phyloP scores from a whole-genome alignment of 768 basidiomycete genomes.

The Pisolithus albus region DNA sequence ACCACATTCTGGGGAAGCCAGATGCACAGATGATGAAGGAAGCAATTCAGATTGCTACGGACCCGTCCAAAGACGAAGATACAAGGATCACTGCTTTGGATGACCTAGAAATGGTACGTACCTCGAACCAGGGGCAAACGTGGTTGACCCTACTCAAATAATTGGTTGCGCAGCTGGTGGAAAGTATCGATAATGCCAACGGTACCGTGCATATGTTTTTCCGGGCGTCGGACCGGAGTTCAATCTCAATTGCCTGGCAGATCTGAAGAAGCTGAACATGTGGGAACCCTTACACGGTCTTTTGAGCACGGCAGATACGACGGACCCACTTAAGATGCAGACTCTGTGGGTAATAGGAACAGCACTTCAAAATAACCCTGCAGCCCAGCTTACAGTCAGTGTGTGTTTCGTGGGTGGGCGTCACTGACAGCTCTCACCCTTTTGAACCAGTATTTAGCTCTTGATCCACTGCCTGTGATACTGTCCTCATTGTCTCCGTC shows the following conservation, averaged over 20 bases:
- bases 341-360: slow-evolving; percentile 86
- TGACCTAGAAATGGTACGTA: slow-evolving; percentile 77
- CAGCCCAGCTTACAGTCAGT: slow-evolving; percentile 70
- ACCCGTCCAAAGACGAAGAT: slow-evolving; percentile 46
- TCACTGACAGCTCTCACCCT: slow-evolving; percentile 2
- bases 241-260: slow-evolving; percentile 31
- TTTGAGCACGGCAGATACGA: slow-evolving; percentile 45
- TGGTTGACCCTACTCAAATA: neutral
- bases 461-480: slow-evolving; percentile 61
- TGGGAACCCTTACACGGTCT: slow-evolving; percentile 72
- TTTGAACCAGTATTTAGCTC: slow-evolving; percentile 46
- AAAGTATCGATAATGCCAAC: slow-evolving; percentile 89
- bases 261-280: slow-evolving; percentile 67
- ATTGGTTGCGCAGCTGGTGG: slow-evolving; percentile 52
- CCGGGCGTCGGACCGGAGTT: neutral
- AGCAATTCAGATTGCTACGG: slow-evolving; percentile 56
- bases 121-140: neutral
- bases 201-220: slow-evolving; percentile 28
- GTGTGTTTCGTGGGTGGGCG: neutral
- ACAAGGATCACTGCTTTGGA: slow-evolving; percentile 67
- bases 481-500: slow-evolving; percentile 55
- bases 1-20: slow-evolving; percentile 76
- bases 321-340: slow-evolving; percentile 57
- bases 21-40: slow-evolving; percentile 84
- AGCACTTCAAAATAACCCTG: slow-evolving; percentile 83